Conservation (phyloP, 805 yeast species). For the Lipomyces kockii region DNA sequence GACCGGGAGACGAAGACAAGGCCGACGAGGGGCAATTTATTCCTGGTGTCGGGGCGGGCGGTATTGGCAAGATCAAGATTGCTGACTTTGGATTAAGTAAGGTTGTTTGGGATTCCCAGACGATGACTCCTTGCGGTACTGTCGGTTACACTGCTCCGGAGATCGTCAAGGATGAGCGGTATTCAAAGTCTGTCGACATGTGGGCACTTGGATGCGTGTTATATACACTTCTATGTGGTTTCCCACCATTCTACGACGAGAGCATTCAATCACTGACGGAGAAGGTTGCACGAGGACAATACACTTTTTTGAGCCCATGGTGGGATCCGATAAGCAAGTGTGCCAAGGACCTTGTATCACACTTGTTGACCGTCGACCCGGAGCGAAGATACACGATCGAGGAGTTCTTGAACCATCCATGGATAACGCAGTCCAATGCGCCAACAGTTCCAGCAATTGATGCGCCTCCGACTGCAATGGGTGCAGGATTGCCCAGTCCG, state of each 20-base stretch:
- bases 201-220: conserved; percentile 98
- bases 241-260: conserved; percentile 96
- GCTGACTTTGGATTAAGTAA: conserved; percentile 97
- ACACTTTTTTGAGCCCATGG: conserved; percentile 79
- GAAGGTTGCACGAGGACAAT: conserved; percentile 80
- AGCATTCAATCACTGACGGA: conserved; percentile 72
- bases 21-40: conserved; percentile 85
- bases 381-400: conserved; percentile 68
- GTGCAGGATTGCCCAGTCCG: conserved; percentile 16
- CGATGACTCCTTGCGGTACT: conserved; percentile 98
- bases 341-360: conserved; percentile 72
- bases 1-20: conserved; percentile 54
- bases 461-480: conserved; percentile 24
- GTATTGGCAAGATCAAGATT: conserved; percentile 83
- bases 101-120: conserved; percentile 82
- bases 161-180: conserved; percentile 89
- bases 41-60: conserved; percentile 88
- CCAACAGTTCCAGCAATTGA: conserved; percentile 40
- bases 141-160: conserved; percentile 99
- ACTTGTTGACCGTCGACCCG: conserved; percentile 73
- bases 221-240: conserved; percentile 92
- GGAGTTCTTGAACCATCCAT: conserved; percentile 74
- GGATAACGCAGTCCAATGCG: conserved; percentile 56
- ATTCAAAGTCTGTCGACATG: conserved; percentile 95
- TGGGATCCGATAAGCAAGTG: conserved; percentile 79